Conservation (phyloP, 2,329 filamentous ascomycete genomes). For the Hymenoscyphus fructigenus region DNA sequence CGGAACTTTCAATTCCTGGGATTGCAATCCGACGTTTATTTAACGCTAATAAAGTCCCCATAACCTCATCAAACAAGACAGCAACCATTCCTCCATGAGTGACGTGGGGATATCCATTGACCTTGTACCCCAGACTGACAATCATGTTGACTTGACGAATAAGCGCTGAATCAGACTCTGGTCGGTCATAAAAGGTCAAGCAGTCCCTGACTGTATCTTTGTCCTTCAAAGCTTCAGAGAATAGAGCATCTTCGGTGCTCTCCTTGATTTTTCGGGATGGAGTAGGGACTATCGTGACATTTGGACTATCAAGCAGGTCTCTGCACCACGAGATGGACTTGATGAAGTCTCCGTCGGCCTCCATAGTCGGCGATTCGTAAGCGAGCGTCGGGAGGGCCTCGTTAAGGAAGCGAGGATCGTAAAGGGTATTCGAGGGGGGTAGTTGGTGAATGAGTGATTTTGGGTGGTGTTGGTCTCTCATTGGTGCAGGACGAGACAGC, state of each 20-base stretch:
- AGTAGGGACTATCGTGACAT: background rate
- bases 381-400: too few relatives aligned
- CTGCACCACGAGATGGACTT: background rate
- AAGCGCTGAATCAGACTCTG: background rate
- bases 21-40: background rate
- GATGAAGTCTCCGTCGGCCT: background rate
- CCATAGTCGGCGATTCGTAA: background rate
- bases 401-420: background rate
- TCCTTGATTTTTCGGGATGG: background rate
- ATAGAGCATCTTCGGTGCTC: background rate
- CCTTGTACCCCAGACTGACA: background rate
- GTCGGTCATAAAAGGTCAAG: background rate
- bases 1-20: background rate
- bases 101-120: background rate
- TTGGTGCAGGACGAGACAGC: too few relatives aligned
- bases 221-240: background rate
- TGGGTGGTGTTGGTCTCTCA: too few relatives aligned
- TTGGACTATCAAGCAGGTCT: background rate
- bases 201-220: background rate
- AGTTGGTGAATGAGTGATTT: too few relatives aligned
- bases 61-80: background rate
- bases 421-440: background rate
- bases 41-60: background rate
- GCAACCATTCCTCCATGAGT: background rate
- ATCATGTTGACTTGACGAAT: slow-evolving; percentile 3